Evolutionary conservation across 1,139 yeast species (phyloP).

Genomic region (Suhomyces wounanorum): DNA sequence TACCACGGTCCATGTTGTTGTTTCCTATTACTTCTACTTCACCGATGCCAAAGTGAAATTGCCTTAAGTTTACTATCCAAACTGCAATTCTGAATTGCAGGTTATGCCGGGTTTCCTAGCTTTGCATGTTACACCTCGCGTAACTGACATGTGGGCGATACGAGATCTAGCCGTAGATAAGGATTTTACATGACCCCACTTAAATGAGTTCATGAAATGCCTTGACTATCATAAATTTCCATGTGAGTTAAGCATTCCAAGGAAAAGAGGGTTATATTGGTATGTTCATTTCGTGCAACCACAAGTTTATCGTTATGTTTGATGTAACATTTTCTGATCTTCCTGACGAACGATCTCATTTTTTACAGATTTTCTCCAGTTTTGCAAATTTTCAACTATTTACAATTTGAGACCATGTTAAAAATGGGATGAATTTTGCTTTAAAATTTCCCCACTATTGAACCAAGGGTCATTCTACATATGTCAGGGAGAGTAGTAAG

Average conservation of each 20-base stretch:
- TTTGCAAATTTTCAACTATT: too few species aligned
- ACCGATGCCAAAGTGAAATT: slow-evolving; percentile 1
- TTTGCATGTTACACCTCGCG: not conserved
- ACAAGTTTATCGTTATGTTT: too few species aligned
- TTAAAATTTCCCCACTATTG: too few species aligned
- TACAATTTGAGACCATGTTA: too few species aligned
- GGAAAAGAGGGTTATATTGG: too few species aligned
- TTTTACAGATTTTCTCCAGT: too few species aligned
- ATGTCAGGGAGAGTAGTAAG: not conserved
- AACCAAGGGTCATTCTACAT: too few species aligned
- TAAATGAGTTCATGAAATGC: not conserved
- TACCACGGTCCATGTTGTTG: slow-evolving; percentile 35
- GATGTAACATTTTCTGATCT: too few species aligned
- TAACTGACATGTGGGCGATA: not conserved
- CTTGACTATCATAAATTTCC: not conserved
- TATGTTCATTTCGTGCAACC: too few species aligned
- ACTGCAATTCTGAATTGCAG: not conserved
- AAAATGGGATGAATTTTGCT: too few species aligned
- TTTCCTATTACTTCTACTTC: not conserved
- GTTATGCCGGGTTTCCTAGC: not conserved
- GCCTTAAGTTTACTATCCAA: not conserved
- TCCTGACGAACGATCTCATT: too few species aligned
- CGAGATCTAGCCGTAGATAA: not conserved
- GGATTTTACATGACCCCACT: not conserved
- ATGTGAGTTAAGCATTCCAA: not conserved